These are phyloP conservation scores for Nannochloris sp. DNA, from an alignment of 139 green algal genomes.

Conservation along the genomic window DNA sequence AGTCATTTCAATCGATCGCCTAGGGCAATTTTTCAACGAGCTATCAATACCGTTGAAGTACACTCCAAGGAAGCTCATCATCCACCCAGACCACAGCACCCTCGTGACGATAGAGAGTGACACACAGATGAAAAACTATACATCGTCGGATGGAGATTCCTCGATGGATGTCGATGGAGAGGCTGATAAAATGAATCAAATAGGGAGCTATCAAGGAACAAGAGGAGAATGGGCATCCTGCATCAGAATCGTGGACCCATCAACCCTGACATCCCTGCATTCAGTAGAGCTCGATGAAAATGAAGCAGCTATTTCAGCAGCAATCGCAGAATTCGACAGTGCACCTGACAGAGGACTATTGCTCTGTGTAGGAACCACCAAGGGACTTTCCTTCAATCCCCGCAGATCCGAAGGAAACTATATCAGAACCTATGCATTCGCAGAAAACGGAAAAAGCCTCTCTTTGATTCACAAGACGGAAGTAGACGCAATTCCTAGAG, in stretches of 20 bases:
- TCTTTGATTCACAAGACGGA: constrained; percentile 87
- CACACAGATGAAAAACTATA: constrained; percentile 55
- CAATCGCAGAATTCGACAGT: constrained; percentile 53
- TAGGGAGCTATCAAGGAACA: constrained; percentile 58
- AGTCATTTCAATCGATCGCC: constrained; percentile 81
- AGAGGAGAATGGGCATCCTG: constrained; percentile 83
- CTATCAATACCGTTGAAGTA: constrained; percentile 70
- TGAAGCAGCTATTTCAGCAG: constrained; percentile 62
- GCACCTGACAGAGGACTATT: constrained; percentile 30
- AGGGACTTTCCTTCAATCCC: constrained; percentile 77
- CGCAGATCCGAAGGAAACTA: constrained; percentile 57
- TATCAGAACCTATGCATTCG: constrained; percentile 72
- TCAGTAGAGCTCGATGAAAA: constrained; percentile 76
- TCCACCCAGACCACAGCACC: constrained; percentile 64
- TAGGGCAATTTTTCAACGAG: constrained; percentile 93
- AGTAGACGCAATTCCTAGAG: constrained; percentile 59
- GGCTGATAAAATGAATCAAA: constrained; percentile 2
- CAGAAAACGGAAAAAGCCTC: constrained; percentile 53
- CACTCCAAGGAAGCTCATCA: constrained; percentile 81
- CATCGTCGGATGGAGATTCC: constrained; percentile 24
- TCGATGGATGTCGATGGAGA: not conserved
- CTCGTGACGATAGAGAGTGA: constrained; percentile 70
- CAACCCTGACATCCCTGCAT: constrained; percentile 25
- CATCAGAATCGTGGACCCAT: constrained; percentile 76
- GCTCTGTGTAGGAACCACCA: constrained; percentile 74